Evolutionary conservation across 1,139 yeast species (phyloP), one percentile per base, ranked within the genome.

Genomic region (Candida mesenterica): DNA sequence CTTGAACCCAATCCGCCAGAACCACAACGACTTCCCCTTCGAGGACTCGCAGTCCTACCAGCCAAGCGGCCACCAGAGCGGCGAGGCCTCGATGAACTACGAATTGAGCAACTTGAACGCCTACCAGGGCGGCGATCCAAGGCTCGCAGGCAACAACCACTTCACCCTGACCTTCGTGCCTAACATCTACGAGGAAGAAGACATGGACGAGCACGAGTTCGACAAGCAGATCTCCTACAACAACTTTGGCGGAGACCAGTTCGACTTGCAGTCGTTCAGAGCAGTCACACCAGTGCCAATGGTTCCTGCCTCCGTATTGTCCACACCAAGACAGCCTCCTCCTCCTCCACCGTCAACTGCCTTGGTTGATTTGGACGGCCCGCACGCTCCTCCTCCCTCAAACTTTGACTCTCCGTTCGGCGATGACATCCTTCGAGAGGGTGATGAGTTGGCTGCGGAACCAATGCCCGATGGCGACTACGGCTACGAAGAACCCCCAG

Each of bases 131-230:
- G 37, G 31, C 15, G 13, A 32, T 8, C 29, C 32, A 10, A 18
- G 18, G 12, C n/a, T n/a, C n/a, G n/a, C n/a, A n/a, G n/a, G n/a
- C n/a, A 24, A 20, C 20, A 34, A 30, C 26, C 53, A 48, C 32
- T 65, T 56, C 42, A 54, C 56, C 39, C 72, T 68, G 45, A 66
- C 75, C 5, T 70, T 70, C 43, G 75, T 68, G 4, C 74, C 75
- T n/a, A 67, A 68, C 43, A 70, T 61, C 13, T 68, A 70, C 41
- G 72, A 64, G 26, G 70, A 61, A 19, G 68, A 65, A 22, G 72
- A 67, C 39, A 66, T 62, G 25, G 75, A 70, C 26, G 72, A 68
- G 42, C 46, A 56, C 27, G 71, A 65, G 36, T 68, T 57, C 39
- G 75, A 70, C 45, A 65, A 64, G 36, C 50, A 58, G 13, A 69